Evolutionary conservation across 164 flowering plant species (phyloP), one percentile per base, ranked within the genome.

Genomic region (Piper longum): DNA sequence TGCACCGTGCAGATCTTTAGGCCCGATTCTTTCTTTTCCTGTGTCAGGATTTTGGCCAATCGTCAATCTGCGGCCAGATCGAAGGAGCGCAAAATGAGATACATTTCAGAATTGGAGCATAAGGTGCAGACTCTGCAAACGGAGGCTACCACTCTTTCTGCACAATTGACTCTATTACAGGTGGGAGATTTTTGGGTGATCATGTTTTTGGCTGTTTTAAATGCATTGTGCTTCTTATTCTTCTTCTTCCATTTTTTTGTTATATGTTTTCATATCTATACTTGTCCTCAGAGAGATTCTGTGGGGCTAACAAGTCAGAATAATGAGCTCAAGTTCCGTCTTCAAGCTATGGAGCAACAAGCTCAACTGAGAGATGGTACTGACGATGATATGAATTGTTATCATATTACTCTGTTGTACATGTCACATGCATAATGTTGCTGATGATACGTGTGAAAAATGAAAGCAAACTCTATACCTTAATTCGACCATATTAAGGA

Each of bases 51-150:
- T 68, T 83, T 95, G 81, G 99, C 99, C 55, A 95, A 95, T 72
- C 91, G 99, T 41, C 97, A 87, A 62, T 93, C 99, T 16, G 99
- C 99, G 76, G 99, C 97, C 54, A 92, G 99, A 54, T 93, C 99
- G 44, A 93, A 93, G 72, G 99, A 93, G 70, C 72, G 99, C 52
- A 93, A 93, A 78, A 85, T 87, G 95, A 79, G 93, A 42, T 93
- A 93, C 72, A 93, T 90, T 40, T 81, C 96, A 17, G 97, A 93
- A 73, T 67, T 93, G 78, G 99, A 93, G 65, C 97, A 90, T 77
- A 93, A 93, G 74, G 99, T 93, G 60, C 96, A 88, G 72, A 93
- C 99, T 26, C 76, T 93, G 43, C 99, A 93, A 66, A 86, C 90
- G 57, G 99, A 93, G 80, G 99, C 97, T 51, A 90, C 99, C 43